phyloP scores from a whole-genome alignment of 1,284 basidiomycete species.

The Sporisorium graminicola region DNA sequence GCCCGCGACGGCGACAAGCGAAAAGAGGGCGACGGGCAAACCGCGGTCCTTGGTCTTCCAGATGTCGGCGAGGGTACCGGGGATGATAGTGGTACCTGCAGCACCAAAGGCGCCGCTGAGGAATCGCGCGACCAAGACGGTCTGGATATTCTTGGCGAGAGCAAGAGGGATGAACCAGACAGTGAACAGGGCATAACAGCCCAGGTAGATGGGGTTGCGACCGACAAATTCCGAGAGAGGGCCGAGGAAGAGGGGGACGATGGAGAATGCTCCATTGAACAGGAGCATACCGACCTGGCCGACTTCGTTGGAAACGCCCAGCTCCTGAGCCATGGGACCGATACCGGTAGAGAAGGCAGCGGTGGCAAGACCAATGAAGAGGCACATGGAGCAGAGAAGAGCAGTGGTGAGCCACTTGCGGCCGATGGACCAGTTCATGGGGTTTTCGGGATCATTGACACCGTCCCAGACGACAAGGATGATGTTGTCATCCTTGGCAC shows the following conservation, averaged over 20 bases:
- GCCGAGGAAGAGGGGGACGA: conserved; percentile 66
- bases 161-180: conserved; percentile 66
- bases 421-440: conserved; percentile 57
- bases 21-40: conserved; percentile 68
- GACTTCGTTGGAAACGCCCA: conserved; percentile 60
- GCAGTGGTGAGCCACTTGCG: conserved; percentile 60
- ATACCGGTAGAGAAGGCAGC: conserved; percentile 66
- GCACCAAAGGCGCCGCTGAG: conserved; percentile 68
- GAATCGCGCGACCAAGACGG: conserved; percentile 64
- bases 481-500: conserved; percentile 50
- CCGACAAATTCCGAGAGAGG: conserved; percentile 69
- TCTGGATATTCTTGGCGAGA: conserved; percentile 66
- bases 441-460: conserved; percentile 58
- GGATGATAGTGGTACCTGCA: conserved; percentile 63
- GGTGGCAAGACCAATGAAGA: conserved; percentile 67
- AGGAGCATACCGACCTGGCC: conserved; percentile 68
- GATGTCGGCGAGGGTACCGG: conserved; percentile 58
- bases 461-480: conserved; percentile 61
- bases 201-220: conserved; percentile 66
- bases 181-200: conserved; percentile 67
- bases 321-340: conserved; percentile 63
- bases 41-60: conserved; percentile 65
- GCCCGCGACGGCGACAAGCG: conserved; percentile 66
- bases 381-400: conserved; percentile 64
- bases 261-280: conserved; percentile 61